Evolutionary conservation across 352 stramenopile species (phyloP).

Genomic region (Discostella stelligera): DNA sequence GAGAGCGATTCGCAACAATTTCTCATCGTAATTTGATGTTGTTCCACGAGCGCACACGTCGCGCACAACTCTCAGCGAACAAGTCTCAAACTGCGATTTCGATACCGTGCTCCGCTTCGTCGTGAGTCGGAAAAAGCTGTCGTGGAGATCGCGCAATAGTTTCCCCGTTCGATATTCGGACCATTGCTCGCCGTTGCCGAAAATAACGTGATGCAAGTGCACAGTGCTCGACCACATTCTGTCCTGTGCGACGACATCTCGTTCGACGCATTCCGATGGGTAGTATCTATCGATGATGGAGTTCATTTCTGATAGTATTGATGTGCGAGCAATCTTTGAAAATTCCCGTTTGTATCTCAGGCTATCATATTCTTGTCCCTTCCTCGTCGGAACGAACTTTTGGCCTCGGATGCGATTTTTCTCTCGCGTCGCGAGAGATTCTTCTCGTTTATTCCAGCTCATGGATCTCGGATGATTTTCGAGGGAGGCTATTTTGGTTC

Average conservation of each 20-base stretch:
- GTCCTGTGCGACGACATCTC: constrained; percentile 29
- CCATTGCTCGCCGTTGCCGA: constrained; percentile 15
- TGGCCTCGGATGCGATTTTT: neutral
- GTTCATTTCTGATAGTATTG: constrained; percentile 11
- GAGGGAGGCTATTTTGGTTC: too few relatives aligned
- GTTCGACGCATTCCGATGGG: constrained; percentile 7
- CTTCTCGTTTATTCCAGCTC: constrained; percentile 1
- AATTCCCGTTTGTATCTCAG: constrained; percentile 29
- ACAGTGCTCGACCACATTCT: constrained; percentile 27
- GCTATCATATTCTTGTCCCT: constrained; percentile 25
- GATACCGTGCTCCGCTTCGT: constrained; percentile 25
- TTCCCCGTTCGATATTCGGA: constrained; percentile 13
- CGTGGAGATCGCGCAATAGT: constrained; percentile 25
- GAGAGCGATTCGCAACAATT: neutral
- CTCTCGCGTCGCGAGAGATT: neutral
- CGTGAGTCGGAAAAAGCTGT: constrained; percentile 31
- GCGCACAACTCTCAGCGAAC: constrained; percentile 23
- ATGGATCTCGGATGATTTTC: neutral
- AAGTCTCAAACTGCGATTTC: constrained; percentile 37
- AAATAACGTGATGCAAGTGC: constrained; percentile 22
- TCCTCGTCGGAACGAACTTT: constrained; percentile 17
- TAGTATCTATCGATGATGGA: constrained; percentile 16
- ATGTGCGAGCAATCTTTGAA: constrained; percentile 27
- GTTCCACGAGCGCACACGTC: neutral
- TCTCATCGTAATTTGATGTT: neutral